Conservation (phyloP, 2,329 filamentous ascomycete genomes). For the Trichoderma harzianum region DNA sequence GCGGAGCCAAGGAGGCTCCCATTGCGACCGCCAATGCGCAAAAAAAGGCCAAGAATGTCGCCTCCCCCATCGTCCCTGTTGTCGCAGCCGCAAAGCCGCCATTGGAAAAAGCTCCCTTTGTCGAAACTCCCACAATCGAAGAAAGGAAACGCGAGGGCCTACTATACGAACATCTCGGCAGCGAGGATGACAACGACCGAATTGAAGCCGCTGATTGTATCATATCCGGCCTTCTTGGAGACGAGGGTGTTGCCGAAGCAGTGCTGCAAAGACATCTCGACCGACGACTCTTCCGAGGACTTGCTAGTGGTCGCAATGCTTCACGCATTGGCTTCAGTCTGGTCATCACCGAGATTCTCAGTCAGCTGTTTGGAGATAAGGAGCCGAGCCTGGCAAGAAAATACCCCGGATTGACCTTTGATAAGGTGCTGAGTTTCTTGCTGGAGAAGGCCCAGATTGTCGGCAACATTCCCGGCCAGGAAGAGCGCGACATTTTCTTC, state of each 20-base stretch:
- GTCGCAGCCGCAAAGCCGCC: constrained; percentile 26
- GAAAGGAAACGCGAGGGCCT: constrained; percentile 56
- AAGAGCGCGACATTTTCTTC: constrained; percentile 81
- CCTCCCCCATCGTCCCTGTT: constrained; percentile 21
- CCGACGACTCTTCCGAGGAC: constrained; percentile 74
- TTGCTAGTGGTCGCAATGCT: constrained; percentile 86
- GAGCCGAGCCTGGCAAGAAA: constrained; percentile 42
- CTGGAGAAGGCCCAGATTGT: constrained; percentile 53
- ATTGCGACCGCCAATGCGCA: constrained; percentile 26
- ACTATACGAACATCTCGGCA: constrained; percentile 60
- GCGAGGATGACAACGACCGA: constrained; percentile 54
- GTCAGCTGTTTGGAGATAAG: constrained; percentile 61
- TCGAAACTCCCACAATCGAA: constrained; percentile 49
- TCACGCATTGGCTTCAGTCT: constrained; percentile 86
- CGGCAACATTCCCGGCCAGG: constrained; percentile 60
- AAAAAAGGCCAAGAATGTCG: constrained; percentile 34
- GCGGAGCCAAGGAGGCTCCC: constrained; percentile 32
- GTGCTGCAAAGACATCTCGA: constrained; percentile 58
- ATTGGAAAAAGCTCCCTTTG: constrained; percentile 43
- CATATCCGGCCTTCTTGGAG: constrained; percentile 52
- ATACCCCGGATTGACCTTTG: constrained; percentile 54
- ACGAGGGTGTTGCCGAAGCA: constrained; percentile 47
- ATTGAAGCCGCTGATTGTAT: constrained; percentile 58
- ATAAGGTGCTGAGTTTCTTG: constrained; percentile 51
- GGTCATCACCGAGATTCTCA: constrained; percentile 76